Conservation (phyloP, 176 grass and related monocot species). For the Oryza officinalis region DNA sequence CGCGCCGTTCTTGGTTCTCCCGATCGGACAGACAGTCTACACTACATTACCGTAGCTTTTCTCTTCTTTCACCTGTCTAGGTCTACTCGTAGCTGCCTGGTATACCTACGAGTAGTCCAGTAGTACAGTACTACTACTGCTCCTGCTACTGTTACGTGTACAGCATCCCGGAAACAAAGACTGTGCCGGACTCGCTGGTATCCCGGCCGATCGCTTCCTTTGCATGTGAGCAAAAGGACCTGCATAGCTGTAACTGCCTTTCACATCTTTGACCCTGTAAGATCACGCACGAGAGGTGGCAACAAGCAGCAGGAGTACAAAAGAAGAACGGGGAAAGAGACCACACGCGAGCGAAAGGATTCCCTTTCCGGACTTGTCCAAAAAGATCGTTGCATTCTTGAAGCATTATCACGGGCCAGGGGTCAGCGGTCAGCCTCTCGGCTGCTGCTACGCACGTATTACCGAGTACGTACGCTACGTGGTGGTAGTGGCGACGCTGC, state of each 20-base stretch:
- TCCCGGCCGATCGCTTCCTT: background rate
- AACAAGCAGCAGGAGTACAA: background rate
- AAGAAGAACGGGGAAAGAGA: slow-evolving; percentile 24
- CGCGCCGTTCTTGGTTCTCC: slow-evolving; percentile 35
- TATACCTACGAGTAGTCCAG: background rate
- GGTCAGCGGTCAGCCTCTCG: background rate
- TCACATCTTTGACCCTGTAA: slow-evolving; percentile 43
- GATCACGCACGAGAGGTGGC: slow-evolving; percentile 25
- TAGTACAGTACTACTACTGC: background rate
- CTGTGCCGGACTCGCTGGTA: background rate
- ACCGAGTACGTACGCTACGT: background rate
- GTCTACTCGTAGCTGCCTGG: slow-evolving; percentile 26
- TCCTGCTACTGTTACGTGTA: background rate
- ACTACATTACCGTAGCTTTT: background rate
- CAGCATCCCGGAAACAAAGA: slow-evolving; percentile 32
- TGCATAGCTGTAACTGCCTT: slow-evolving; percentile 36
- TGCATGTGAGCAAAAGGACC: slow-evolving; percentile 8
- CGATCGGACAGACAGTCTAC: background rate
- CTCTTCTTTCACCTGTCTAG: background rate
- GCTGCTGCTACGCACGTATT: background rate
- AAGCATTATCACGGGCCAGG: background rate
- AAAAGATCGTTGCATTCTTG: slow-evolving; percentile 19
- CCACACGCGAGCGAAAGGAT: slow-evolving; percentile 5
- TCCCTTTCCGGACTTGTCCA: slow-evolving; percentile 38
- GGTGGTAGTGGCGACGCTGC: background rate